Conservation (phyloP, 1,284 basidiomycete genomes). For the Pseudozyma tsukubaensis region DNA sequence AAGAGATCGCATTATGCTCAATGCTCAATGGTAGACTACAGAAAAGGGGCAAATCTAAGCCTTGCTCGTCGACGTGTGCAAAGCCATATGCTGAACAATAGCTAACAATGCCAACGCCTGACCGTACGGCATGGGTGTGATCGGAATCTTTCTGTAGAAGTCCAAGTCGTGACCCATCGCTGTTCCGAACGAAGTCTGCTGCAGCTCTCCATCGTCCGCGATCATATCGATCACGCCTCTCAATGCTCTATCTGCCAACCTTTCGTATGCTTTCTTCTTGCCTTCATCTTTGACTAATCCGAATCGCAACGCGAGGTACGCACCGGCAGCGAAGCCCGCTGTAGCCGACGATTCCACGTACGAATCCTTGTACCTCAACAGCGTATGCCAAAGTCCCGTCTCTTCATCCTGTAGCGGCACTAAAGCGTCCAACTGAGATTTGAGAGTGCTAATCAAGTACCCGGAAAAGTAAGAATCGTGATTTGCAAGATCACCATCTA, state of each 20-base stretch:
- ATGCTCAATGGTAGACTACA: no score
- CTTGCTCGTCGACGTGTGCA: constrained; percentile 3
- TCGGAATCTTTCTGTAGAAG: constrained; percentile 74
- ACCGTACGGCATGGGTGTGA: constrained; percentile 78
- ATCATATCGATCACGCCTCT: constrained; percentile 74
- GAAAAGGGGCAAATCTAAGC: constrained; percentile 5
- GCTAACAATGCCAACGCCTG: constrained; percentile 73
- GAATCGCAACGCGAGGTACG: constrained; percentile 74
- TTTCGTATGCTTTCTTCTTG: constrained; percentile 71
- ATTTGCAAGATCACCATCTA: constrained; percentile 13
- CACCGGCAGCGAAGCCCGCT: constrained; percentile 76
- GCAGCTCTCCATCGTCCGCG: constrained; percentile 73
- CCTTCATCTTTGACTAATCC: constrained; percentile 70
- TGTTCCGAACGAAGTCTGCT: constrained; percentile 69
- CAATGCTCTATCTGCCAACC: constrained; percentile 72
- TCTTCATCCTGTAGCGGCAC: constrained; percentile 72
- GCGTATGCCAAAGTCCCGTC: constrained; percentile 76
- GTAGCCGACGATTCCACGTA: constrained; percentile 76
- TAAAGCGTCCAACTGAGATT: constrained; percentile 74
- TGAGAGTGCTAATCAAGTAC: constrained; percentile 72
- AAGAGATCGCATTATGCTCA: no score
- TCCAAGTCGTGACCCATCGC: constrained; percentile 77
- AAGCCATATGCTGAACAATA: constrained; percentile 64
- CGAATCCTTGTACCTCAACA: constrained; percentile 74
- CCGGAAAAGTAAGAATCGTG: constrained; percentile 52